Conservation (phyloP, 2,329 filamentous ascomycete species). For the Colletotrichum sp. region DNA sequence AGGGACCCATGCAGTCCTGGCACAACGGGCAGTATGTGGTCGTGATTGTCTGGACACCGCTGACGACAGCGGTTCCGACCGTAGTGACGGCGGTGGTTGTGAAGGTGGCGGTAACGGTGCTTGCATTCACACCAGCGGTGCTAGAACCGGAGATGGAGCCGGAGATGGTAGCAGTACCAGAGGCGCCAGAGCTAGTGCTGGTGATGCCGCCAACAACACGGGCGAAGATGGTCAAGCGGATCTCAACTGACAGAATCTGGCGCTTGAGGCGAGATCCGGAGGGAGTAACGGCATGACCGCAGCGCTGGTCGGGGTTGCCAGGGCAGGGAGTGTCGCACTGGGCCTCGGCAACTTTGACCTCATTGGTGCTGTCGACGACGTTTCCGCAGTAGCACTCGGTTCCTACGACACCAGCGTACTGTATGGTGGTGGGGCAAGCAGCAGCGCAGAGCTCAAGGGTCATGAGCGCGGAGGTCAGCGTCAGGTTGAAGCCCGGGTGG, state of each 20-base stretch:
- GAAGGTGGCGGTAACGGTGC: neutral
- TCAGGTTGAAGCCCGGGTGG: conserved; percentile 28
- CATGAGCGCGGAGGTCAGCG: conserved; percentile 20
- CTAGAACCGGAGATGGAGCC: neutral
- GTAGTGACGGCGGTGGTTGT: neutral
- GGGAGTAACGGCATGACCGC: conserved; percentile 39
- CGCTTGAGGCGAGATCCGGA: neutral
- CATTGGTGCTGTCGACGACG: neutral
- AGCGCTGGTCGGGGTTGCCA: conserved; percentile 42
- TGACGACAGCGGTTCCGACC: neutral
- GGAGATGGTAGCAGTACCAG: neutral
- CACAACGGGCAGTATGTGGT: neutral
- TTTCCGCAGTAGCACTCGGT: conserved; percentile 25
- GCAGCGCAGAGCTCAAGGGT: conserved; percentile 27
- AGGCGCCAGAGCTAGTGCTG: neutral
- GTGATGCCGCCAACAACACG: neutral
- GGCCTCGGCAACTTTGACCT: neutral
- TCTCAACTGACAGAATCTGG: neutral
- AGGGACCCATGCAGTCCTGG: neutral
- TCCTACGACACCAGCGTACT: neutral
- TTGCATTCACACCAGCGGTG: neutral
- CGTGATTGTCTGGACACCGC: neutral
- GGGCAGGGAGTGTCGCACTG: conserved; percentile 44
- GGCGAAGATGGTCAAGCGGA: neutral
- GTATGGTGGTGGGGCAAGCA: conserved; percentile 22